Percentiles rank a stretch among this genome's conserved stretches.
These are phyloP conservation scores for Allantophomopsis cytisporea DNA, from an alignment of 2,329 filamentous ascomycete species.

Conservation along the genomic window DNA sequence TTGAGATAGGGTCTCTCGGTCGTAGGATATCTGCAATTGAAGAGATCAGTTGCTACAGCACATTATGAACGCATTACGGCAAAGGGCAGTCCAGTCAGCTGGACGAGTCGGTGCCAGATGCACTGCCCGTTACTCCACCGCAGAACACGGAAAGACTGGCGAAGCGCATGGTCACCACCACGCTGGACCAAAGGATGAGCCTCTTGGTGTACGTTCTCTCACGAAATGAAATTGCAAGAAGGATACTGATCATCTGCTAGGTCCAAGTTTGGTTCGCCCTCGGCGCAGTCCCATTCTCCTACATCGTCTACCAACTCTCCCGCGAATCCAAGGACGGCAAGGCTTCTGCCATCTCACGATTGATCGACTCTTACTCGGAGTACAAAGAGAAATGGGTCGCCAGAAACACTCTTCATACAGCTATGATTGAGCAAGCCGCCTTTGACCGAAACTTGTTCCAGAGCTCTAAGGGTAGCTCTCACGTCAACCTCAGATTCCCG, in stretches of 20 bases:
- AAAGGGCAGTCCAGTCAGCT: conserved; percentile 16
- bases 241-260: conserved; percentile 17
- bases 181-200: conserved; percentile 26
- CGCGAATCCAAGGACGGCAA: conserved; percentile 20
- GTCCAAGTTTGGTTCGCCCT: conserved; percentile 31
- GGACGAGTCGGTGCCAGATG: conserved; percentile 8
- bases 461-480: conserved; percentile 24
- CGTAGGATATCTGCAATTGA: too few relatives aligned
- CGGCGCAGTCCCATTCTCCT: conserved; percentile 26
- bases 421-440: conserved; percentile 47
- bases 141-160: conserved; percentile 9
- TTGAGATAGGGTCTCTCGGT: too few relatives aligned
- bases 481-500: conserved; percentile 42
- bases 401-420: conserved; percentile 45
- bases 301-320: conserved; percentile 29
- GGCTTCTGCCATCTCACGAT: conserved; percentile 25
- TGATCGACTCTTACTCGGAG: conserved; percentile 41
- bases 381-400: conserved; percentile 36
- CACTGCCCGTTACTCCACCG: conserved; percentile 7
- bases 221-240: background rate
- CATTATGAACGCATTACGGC: conserved; percentile 8
- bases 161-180: conserved; percentile 18
- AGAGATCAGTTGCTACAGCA: too few relatives aligned
- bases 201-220: conserved; percentile 31
- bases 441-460: conserved; percentile 47